Percentiles rank a stretch among this genome's conserved stretches.
phyloP scores from a whole-genome alignment of 2,329 filamentous ascomycete species.

The Ophiostoma ulmi region DNA sequence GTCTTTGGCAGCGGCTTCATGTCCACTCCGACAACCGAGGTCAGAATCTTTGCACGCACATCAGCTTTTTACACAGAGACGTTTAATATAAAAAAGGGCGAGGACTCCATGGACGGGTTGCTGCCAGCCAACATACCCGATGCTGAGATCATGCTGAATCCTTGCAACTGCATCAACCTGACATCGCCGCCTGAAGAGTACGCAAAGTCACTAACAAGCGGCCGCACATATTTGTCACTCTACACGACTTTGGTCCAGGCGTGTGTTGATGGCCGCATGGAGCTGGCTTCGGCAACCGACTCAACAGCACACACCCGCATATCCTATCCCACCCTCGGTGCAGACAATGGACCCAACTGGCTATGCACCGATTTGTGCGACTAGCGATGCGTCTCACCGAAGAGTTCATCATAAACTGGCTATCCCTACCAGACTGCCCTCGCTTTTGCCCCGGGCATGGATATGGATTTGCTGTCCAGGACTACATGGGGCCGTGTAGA shows the following conservation, averaged over 20 bases:
- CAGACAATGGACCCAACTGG: constrained; percentile 30
- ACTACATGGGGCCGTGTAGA: constrained; percentile 15
- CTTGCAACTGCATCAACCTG: constrained; percentile 37
- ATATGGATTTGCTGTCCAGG: constrained; percentile 22
- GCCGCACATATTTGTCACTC: constrained; percentile 29
- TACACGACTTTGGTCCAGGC: constrained; percentile 33
- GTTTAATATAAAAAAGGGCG: constrained; percentile 27
- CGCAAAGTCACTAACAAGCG: constrained; percentile 8
- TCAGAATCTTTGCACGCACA: constrained; percentile 31
- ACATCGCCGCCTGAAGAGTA: constrained; percentile 28
- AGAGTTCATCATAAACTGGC: constrained; percentile 29
- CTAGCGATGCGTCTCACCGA: constrained; percentile 34
- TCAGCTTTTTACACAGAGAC: constrained; percentile 31
- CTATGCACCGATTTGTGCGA: constrained; percentile 31
- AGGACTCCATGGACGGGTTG: constrained; percentile 28
- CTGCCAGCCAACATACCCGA: constrained; percentile 32
- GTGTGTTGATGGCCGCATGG: constrained; percentile 32
- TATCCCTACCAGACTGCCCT: constrained; percentile 31
- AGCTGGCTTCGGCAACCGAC: constrained; percentile 35
- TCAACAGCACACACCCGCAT: constrained; percentile 34
- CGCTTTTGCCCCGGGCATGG: constrained; percentile 31
- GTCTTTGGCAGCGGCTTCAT: constrained; percentile 32
- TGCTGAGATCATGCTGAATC: constrained; percentile 36
- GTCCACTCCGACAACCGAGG: constrained; percentile 25
- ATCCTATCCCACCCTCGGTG: constrained; percentile 33